phyloP scores from a whole-genome alignment of 176 grass and related monocot genomes.

The Carex kokanica region DNA sequence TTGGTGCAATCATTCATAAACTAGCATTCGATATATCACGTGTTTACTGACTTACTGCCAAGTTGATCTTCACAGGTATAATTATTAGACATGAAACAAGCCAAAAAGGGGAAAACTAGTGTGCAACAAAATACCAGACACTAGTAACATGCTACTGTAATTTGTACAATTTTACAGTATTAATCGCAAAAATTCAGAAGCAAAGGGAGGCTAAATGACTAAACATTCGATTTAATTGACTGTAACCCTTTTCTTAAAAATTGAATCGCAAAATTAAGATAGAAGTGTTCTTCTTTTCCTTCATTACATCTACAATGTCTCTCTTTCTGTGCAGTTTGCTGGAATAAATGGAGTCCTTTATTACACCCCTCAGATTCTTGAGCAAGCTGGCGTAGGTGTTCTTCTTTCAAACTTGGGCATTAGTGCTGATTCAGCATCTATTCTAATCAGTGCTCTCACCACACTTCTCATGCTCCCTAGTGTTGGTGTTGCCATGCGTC shows the following conservation, averaged over 20 bases:
- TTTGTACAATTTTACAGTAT: not conserved
- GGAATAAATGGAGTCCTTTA: constrained; percentile 98
- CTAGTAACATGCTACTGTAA: not conserved
- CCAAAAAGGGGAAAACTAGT: not conserved
- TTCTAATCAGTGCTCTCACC: constrained; percentile 91
- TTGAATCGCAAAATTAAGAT: not conserved
- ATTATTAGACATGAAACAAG: not conserved
- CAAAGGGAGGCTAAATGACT: not conserved
- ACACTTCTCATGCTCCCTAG: constrained; percentile 96
- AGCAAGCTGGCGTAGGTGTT: constrained; percentile 87
- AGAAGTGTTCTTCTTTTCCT: not conserved
- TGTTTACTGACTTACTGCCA: not conserved
- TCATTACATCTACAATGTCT: not conserved
- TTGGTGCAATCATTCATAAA: not conserved
- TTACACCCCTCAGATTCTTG: constrained; percentile 97
- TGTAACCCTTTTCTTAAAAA: not conserved
- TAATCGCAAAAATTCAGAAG: not conserved
- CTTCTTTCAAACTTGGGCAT: constrained; percentile 84
- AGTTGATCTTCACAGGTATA: not conserved
- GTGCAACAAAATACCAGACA: not conserved
- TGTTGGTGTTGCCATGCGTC: constrained; percentile 93
- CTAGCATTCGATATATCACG: not conserved
- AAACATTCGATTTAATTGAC: not conserved
- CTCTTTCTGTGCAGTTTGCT: constrained; percentile 62
- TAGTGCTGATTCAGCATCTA: constrained; percentile 64